A percentile compares a stretch with the other conserved stretches of the same genome.
Evolutionary conservation across 2,329 filamentous ascomycete species (phyloP).

Genomic region (Aureobasidium sp.): DNA sequence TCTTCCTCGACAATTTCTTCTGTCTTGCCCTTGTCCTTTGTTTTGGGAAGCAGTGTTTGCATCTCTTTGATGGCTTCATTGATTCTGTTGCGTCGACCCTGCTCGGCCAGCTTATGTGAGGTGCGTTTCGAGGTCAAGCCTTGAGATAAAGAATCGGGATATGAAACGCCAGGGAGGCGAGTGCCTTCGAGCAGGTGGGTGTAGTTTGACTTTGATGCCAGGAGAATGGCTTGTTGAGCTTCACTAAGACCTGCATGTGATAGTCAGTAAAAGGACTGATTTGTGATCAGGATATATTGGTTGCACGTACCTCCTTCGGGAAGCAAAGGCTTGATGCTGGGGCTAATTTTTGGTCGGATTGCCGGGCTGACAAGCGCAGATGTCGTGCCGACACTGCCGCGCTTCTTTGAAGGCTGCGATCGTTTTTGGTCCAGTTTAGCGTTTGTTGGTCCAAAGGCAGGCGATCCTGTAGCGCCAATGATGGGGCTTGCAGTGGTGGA

Average conservation of each 20-base stretch:
- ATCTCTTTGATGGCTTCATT: constrained; percentile 91
- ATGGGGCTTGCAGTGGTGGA: constrained; percentile 46
- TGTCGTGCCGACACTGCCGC: constrained; percentile 48
- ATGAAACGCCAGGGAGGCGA: constrained; percentile 70
- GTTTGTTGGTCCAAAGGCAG: constrained; percentile 33
- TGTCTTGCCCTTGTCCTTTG: constrained; percentile 35
- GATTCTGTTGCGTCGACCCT: constrained; percentile 89
- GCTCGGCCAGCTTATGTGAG: constrained; percentile 95
- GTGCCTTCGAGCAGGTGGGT: constrained; percentile 95
- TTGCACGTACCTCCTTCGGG: constrained; percentile 54
- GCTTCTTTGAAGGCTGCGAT: constrained; percentile 52
- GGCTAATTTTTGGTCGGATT: constrained; percentile 79
- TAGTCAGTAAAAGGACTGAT: not conserved
- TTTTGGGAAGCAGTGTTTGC: constrained; percentile 66
- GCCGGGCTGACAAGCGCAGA: constrained; percentile 79
- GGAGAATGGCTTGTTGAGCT: constrained; percentile 60
- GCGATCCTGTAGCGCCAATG: constrained; percentile 44
- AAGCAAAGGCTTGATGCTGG: constrained; percentile 84
- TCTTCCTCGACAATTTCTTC: constrained; percentile 35
- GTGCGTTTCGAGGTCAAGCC: constrained; percentile 94
- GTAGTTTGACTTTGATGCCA: constrained; percentile 95
- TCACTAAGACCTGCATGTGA: constrained; percentile 31
- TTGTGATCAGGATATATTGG: not conserved
- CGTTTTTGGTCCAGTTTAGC: constrained; percentile 31
- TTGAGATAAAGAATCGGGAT: constrained; percentile 82